Base-by-base conservation (phyloP, 1,139 yeast species). In the Yamadazyma sp. region DNA sequence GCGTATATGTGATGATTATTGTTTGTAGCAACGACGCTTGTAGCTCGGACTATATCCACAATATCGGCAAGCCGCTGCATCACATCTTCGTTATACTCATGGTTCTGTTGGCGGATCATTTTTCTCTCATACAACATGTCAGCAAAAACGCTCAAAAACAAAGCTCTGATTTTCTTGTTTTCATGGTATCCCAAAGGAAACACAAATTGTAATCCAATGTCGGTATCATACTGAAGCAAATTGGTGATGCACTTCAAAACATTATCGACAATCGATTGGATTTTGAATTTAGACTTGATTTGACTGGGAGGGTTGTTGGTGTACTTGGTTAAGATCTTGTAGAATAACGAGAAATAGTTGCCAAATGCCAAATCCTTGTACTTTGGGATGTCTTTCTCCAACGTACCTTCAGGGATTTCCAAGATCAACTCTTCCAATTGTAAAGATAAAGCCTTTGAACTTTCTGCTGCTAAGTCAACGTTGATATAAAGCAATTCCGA, bases 121-220 rank as follows among this genome's bases (percentile, higher is more conserved):
- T 65, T 68, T 54, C 59, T 74, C 56, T 61, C 75, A 56, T 53
- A 72, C 64, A 54, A 81, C 77, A 58, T 85, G 41, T 82, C 80
- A 1, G 86, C 79, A 53, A 88, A 86, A 3, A 87, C 92, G 47
- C 83, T 83, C 54, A 87, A 68, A 54, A 87, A 87, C 1, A 92
- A 81, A 5, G 84, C 66, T 43, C 95, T 66, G 24, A 87, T 79
- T 40, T 79, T 75, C 16, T 65, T 61, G 53, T 85, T 85, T 29
- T 75, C 77, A 50, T 87, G 88, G 51, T 81, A 85, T 0, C 95
- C 95, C 54, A 87, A 69, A 0, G 94, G 89, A 12, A 88, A 62
- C 1, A 91, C 89, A 58, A 80, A 79, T 40, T 80, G 81, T 55
- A 87, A 69, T 8, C 96, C 95, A 36, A 86, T 81, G 46, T 84